Conservation (phyloP, 2,329 filamentous ascomycete species). For the Cladosporium colombiae region DNA sequence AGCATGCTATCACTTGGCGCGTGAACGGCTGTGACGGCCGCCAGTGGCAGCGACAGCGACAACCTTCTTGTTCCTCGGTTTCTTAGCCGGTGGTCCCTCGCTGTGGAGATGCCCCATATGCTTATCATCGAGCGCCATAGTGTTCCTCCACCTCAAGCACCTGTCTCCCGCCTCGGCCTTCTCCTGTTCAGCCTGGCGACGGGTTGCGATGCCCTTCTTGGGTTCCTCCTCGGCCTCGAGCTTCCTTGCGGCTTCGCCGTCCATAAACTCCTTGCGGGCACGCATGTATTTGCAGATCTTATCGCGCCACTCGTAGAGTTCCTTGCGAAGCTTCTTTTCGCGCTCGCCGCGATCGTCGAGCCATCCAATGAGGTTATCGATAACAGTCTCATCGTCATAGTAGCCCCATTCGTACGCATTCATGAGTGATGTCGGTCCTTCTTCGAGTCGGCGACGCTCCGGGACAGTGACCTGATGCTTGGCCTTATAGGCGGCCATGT, state of each 20-base stretch:
- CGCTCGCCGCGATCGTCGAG: conserved; percentile 83
- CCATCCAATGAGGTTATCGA: conserved; percentile 83
- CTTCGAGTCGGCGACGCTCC: conserved; percentile 82
- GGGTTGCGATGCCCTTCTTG: conserved; percentile 59
- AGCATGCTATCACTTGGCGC: conserved; percentile 11
- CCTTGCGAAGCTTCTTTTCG: conserved; percentile 84
- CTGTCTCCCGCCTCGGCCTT: conserved; percentile 56
- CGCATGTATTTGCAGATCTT: conserved; percentile 73
- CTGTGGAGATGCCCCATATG: conserved; percentile 34
- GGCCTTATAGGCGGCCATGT: conserved; percentile 72
- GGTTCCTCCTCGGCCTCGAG: conserved; percentile 50
- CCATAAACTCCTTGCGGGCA: conserved; percentile 42
- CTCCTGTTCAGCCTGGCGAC: conserved; percentile 61
- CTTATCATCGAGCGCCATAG: conserved; percentile 51
- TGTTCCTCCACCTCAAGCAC: conserved; percentile 68
- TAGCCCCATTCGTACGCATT: conserved; percentile 87
- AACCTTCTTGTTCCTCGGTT: conserved; percentile 34
- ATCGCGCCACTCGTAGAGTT: conserved; percentile 72
- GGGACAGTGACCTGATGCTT: conserved; percentile 80
- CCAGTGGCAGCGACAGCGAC: conserved; percentile 1
- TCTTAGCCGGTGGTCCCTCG: conserved; percentile 32
- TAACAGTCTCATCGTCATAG: conserved; percentile 74
- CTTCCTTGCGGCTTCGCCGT: conserved; percentile 52
- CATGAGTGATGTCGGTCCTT: conserved; percentile 76
- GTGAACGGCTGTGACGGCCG: conserved; percentile 3